Percentiles rank a stretch among this genome's conserved stretches.
Conservation (phyloP, 2,329 filamentous ascomycete genomes). For the Monilinia fructicola region DNA sequence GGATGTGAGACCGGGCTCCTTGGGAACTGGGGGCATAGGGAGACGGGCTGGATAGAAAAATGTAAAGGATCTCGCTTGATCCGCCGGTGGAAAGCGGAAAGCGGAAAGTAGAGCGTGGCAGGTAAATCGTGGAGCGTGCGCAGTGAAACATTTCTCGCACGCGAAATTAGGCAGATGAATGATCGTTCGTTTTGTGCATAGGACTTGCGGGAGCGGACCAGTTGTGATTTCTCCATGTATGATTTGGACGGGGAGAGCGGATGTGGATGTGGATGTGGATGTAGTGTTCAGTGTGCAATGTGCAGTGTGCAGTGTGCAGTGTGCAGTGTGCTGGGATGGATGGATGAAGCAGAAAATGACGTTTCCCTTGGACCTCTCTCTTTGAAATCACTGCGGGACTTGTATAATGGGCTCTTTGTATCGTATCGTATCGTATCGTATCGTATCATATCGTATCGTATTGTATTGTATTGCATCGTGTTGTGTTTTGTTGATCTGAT, state of each 20-base stretch:
- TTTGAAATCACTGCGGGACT: background rate
- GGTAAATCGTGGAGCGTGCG: too few species aligned
- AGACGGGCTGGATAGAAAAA: background rate
- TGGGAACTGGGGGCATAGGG: background rate
- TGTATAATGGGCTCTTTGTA: slow-evolving; percentile 2
- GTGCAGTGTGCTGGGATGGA: too few species aligned
- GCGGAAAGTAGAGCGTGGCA: too few species aligned
- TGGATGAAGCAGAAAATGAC: background rate
- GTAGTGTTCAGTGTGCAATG: too few species aligned
- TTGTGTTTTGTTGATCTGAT: background rate
- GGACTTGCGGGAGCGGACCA: background rate
- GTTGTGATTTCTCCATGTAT: too few species aligned
- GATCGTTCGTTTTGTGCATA: slow-evolving; percentile 21
- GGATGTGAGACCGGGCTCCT: slow-evolving; percentile 2
- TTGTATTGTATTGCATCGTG: background rate
- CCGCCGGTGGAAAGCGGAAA: background rate
- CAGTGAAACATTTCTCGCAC: background rate
- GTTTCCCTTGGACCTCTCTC: too few species aligned
- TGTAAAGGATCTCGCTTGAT: background rate
- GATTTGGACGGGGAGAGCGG: too few species aligned
- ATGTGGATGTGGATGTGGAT: slow-evolving; percentile 1
- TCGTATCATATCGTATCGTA: background rate
- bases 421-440: background rate
- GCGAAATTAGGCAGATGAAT: background rate
- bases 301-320: too few species aligned